phyloP scores from a whole-genome alignment of 768 basidiomycete species.

The Suillus weaverae region DNA sequence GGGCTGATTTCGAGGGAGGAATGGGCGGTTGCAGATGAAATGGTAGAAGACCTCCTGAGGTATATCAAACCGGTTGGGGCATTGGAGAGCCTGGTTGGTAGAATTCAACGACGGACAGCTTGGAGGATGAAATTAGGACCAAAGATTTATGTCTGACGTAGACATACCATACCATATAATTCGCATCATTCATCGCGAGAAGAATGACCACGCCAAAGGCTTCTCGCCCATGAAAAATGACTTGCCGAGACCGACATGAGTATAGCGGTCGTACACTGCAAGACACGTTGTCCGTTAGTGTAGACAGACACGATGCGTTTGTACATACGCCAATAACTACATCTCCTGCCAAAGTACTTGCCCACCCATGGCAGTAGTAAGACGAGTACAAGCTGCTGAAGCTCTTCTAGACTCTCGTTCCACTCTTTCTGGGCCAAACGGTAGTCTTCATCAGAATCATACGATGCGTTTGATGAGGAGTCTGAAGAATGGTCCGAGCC shows the following conservation, averaged over 20 bases:
- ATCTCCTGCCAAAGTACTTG: conserved; percentile 84
- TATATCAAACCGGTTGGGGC: conserved; percentile 46
- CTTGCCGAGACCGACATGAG: conserved; percentile 59
- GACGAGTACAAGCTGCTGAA: conserved; percentile 76
- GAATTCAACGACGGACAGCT: conserved; percentile 43
- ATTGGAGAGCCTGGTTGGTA: conserved; percentile 49
- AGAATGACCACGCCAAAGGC: conserved; percentile 12
- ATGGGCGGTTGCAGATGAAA: conserved; percentile 59
- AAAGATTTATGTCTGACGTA: conserved; percentile 29
- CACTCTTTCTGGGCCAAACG: conserved; percentile 85
- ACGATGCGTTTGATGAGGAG: conserved; percentile 46
- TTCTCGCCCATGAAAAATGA: conserved; percentile 59
- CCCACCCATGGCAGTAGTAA: conserved; percentile 85
- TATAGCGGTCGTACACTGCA: conserved; percentile 70
- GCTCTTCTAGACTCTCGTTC: conserved; percentile 86
- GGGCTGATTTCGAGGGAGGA: conserved; percentile 59
- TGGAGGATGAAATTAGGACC: conserved; percentile 30
- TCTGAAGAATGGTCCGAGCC: conserved; percentile 62
- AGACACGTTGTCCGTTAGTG: conserved; percentile 11
- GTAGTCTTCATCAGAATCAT: conserved; percentile 68
- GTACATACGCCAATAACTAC: conserved; percentile 80
- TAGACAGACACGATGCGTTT: conserved; percentile 7
- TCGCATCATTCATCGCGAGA: conserved; percentile 18
- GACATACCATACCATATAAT: conserved; percentile 10
- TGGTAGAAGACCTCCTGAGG: conserved; percentile 60